phyloP scores from a whole-genome alignment of 768 basidiomycete species.

The Pisolithus orientalis region DNA sequence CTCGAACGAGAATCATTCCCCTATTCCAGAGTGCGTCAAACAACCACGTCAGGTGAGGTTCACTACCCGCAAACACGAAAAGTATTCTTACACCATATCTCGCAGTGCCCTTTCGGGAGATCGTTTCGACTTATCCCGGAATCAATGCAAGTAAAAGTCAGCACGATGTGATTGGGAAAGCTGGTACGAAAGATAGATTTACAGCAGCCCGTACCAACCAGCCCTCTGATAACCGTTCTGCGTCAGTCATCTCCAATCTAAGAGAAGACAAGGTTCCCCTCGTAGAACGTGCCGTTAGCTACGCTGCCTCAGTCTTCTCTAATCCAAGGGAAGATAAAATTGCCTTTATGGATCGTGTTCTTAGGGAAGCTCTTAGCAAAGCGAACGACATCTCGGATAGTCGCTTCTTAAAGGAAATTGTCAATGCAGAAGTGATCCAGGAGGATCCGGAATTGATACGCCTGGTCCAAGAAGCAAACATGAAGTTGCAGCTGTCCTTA shows the following conservation, averaged over 20 bases:
- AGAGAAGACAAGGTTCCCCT: neutral
- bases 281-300: too few species aligned
- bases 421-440: constrained; percentile 1
- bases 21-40: neutral
- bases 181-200: constrained; percentile 1
- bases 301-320: too few species aligned
- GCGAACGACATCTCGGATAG: constrained; percentile 4
- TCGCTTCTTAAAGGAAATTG: constrained; percentile 10
- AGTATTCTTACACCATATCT: neutral
- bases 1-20: constrained; percentile 10
- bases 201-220: neutral
- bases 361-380: neutral
- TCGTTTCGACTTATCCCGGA: constrained; percentile 8
- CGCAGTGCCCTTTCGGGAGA: constrained; percentile 6
- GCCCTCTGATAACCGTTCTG: neutral
- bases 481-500: neutral
- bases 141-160: neutral
- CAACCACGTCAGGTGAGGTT: neutral
- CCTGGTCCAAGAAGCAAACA: neutral
- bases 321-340: neutral
- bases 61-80: neutral
- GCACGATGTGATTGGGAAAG: neutral
- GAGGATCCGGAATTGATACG: neutral
- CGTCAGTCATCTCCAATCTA: neutral
- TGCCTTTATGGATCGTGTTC: neutral